phyloP scores from a whole-genome alignment of 2,329 filamentous ascomycete genomes.

The Phialophora macrospora region DNA sequence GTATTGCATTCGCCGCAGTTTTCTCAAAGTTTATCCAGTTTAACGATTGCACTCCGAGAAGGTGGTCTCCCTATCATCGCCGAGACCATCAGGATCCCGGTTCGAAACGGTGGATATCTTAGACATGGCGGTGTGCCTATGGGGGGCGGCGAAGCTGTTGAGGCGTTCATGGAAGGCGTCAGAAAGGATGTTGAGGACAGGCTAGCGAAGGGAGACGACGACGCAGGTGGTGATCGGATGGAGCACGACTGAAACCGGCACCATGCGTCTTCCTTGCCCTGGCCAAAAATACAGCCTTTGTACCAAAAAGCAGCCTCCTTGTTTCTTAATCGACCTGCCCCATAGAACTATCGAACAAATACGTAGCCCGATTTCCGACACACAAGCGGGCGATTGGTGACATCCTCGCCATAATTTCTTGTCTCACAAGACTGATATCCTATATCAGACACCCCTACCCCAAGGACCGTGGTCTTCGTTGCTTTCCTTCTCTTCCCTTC shows the following conservation, averaged over 20 bases:
- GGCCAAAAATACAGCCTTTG: background rate
- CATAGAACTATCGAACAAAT: background rate
- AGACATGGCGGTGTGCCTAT: constrained; percentile 78
- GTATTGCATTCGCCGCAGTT: constrained; percentile 91
- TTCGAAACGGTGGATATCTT: constrained; percentile 84
- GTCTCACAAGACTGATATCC: background rate
- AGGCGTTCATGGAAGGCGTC: constrained; percentile 88
- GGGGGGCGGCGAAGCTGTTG: constrained; percentile 84
- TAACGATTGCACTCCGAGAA: constrained; percentile 87
- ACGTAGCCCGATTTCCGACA: background rate
- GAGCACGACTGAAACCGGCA: constrained; percentile 46
- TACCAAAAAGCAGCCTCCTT: background rate
- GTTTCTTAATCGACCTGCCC: background rate
- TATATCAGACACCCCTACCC: too few relatives aligned
- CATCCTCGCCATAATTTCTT: background rate
- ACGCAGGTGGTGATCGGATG: constrained; percentile 47
- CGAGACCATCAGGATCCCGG: constrained; percentile 78
- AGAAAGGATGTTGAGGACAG: constrained; percentile 70
- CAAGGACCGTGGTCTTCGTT: too few relatives aligned
- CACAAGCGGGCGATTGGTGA: background rate
- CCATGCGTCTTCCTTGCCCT: background rate
- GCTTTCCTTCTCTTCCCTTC: too few relatives aligned
- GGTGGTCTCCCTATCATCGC: constrained; percentile 89
- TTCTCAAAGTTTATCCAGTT: constrained; percentile 78
- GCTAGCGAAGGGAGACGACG: constrained; percentile 36